phyloP scores from a whole-genome alignment of 371 early-diverging fungal genomes.

The Dipsacomyces acuminosporus region DNA sequence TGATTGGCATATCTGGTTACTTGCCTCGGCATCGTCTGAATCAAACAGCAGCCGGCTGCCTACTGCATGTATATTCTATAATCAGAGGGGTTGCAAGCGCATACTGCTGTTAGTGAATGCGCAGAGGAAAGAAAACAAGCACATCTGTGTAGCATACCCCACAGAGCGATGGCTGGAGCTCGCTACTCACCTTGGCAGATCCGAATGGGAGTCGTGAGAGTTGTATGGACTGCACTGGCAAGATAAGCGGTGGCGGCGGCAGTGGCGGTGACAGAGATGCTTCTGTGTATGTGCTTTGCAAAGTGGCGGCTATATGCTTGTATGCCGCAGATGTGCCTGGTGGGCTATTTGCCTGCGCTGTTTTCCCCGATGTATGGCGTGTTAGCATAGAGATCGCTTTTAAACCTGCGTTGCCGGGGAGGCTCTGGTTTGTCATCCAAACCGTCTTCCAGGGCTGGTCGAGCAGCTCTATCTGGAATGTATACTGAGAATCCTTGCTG shows the following conservation, averaged over 20 bases:
- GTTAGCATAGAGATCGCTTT: too few species aligned
- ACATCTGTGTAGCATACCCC: too few species aligned
- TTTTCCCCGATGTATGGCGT: too few species aligned
- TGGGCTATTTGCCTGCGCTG: too few species aligned
- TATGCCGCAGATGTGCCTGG: too few species aligned
- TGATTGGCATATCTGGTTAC: too few species aligned
- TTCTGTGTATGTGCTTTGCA: too few species aligned
- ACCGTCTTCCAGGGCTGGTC: conserved; percentile 32
- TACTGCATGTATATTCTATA: conserved; percentile 14
- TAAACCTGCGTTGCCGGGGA: too few species aligned
- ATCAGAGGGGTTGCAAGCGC: neutral
- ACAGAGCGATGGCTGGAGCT: neutral
- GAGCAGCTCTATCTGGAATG: conserved; percentile 11
- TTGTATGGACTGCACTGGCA: conserved; percentile 26
- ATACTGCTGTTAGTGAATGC: too few species aligned
- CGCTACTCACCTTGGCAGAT: conserved; percentile 3
- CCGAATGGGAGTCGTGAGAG: conserved; percentile 21
- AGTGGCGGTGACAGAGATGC: neutral
- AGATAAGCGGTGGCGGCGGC: conserved; percentile 24
- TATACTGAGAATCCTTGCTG: neutral
- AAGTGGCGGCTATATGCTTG: too few species aligned
- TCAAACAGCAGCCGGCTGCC: conserved; percentile 19
- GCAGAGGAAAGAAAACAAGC: too few species aligned
- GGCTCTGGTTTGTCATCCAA: conserved; percentile 12
- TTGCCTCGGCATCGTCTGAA: neutral